Evolutionary conservation across 1,139 yeast species (phyloP), one percentile per base, ranked within the genome.

Genomic region (Entelexis paramagnoliae): DNA sequence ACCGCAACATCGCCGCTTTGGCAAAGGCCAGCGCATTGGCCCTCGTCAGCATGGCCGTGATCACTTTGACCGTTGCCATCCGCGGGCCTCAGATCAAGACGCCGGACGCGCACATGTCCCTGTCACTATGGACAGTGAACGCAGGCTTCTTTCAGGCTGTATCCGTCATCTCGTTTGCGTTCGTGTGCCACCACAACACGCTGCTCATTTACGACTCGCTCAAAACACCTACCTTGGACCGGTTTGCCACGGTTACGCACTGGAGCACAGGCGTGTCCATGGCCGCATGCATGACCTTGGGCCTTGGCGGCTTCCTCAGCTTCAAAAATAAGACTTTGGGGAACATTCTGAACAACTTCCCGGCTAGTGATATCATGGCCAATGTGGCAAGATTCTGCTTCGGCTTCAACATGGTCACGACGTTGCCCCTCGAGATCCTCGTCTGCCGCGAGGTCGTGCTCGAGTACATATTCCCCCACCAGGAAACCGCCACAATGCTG

Each of bases 101-200:
- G 13, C 41, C 44, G 0, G 60, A 58, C 10, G 59, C 59, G 1
- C 50, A 52, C 22, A 55, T 59, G 60, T 36, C 56, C n/a, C 20
- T 40, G 0, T 61, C 71, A 2, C 72, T 78, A 46, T 73, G 82
- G 72, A 71, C 85, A 1, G 63, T 86, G 49, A 83, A 82, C 55
- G 67, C 74, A 17, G 80, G 81, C 48, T 70, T 89, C 10, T 86
- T 89, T 64, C 95, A 88, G 65, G 96, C 96, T 1, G 80, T 89
- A 24, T 81, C 93, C 19, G 95, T 89, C 49, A 86, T 89, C 33
- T 87, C 96, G 0, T 89, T 89, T 70, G 94, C 97, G 6, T 76
- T 89, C 60, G 97, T 89, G 3, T 89, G 97, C 64, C 97, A 89
- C 63, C 97, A 89, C 66, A 89, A 89, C 64, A 86, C 96, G 0